Conservation (phyloP, 257 asterid genomes). For the Vinca minor region DNA sequence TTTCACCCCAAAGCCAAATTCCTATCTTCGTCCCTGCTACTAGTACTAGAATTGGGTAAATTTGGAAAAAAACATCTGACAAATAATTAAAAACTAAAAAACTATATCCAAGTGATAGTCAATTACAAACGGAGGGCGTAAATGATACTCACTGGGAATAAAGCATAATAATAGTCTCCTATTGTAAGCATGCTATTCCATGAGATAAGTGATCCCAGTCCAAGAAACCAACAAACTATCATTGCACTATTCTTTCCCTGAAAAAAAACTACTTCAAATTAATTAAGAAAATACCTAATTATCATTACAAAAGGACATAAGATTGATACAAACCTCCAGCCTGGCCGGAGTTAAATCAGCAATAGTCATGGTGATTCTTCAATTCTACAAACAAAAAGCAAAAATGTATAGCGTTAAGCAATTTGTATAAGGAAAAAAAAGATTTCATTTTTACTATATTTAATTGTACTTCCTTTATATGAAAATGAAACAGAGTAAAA, state of each 20-base stretch:
- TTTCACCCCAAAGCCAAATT: too few species aligned
- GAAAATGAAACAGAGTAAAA: not conserved
- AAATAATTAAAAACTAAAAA: too few species aligned
- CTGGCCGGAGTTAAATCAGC: conserved; percentile 10
- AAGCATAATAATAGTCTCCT: conserved; percentile 54
- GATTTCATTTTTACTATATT: not conserved
- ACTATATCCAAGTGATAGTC: too few species aligned
- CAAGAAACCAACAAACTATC: conserved; percentile 66
- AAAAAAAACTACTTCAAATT: not conserved
- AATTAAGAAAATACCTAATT: not conserved
- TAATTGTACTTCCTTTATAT: not conserved
- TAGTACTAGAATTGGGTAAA: too few species aligned
- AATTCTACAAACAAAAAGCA: not conserved
- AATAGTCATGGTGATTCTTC: conserved; percentile 5
- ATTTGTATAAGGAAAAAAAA: not conserved
- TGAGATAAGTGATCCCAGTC: conserved; percentile 71
- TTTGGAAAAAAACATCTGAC: too few species aligned
- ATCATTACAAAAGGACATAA: not conserved
- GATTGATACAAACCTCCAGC: conserved; percentile 19
- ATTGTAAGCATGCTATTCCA: conserved; percentile 86
- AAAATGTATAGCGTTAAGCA: too few species aligned
- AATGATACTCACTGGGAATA: conserved; percentile 51
- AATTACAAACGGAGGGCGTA: too few species aligned
- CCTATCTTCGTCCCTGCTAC: too few species aligned
- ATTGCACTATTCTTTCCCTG: conserved; percentile 61